Evolutionary conservation across 2,329 filamentous ascomycete genomes (phyloP).

Genomic region (Corynespora cassiicola): DNA sequence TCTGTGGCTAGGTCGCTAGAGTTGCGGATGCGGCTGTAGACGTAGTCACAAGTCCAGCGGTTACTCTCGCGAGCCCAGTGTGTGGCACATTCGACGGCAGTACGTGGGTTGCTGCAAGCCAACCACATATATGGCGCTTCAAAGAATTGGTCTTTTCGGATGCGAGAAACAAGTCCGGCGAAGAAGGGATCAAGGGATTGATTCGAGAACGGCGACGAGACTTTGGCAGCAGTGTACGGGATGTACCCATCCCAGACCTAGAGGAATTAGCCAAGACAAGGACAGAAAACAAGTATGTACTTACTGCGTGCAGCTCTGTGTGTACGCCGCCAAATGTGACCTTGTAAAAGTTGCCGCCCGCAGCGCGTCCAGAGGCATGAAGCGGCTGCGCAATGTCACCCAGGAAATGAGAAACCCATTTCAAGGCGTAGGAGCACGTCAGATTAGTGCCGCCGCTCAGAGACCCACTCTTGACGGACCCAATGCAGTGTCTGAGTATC

Average conservation of each 20-base stretch:
- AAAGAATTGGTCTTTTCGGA: slow-evolving; percentile 42
- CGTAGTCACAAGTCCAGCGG: slow-evolving; percentile 48
- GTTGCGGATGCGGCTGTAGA: slow-evolving; percentile 40
- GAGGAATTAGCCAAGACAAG: no score
- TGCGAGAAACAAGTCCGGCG: slow-evolving; percentile 39
- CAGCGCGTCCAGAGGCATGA: slow-evolving; percentile 46
- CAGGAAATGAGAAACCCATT: slow-evolving; percentile 50
- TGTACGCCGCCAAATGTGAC: slow-evolving; percentile 43
- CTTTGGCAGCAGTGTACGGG: slow-evolving; percentile 44
- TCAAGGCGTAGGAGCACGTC: slow-evolving; percentile 49
- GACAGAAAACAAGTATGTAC: slow-evolving; percentile 7
- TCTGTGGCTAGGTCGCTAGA: slow-evolving; percentile 41
- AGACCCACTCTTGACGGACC: slow-evolving; percentile 29
- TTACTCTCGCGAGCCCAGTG: slow-evolving; percentile 49
- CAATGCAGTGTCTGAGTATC: slow-evolving; percentile 45
- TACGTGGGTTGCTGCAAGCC: slow-evolving; percentile 40
- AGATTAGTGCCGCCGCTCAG: slow-evolving; percentile 36
- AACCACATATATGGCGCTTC: slow-evolving; percentile 45
- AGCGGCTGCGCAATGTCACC: slow-evolving; percentile 52
- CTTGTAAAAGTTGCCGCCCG: slow-evolving; percentile 46
- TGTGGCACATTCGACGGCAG: slow-evolving; percentile 40
- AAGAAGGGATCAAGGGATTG: slow-evolving; percentile 45
- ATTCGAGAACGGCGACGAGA: slow-evolving; percentile 41
- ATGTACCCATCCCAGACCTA: slow-evolving; percentile 50
- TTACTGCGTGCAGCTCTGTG: slow-evolving; percentile 47